These are phyloP conservation scores for Coniella vitis DNA, from an alignment of 2,329 filamentous ascomycete genomes.

Conservation along the genomic window DNA sequence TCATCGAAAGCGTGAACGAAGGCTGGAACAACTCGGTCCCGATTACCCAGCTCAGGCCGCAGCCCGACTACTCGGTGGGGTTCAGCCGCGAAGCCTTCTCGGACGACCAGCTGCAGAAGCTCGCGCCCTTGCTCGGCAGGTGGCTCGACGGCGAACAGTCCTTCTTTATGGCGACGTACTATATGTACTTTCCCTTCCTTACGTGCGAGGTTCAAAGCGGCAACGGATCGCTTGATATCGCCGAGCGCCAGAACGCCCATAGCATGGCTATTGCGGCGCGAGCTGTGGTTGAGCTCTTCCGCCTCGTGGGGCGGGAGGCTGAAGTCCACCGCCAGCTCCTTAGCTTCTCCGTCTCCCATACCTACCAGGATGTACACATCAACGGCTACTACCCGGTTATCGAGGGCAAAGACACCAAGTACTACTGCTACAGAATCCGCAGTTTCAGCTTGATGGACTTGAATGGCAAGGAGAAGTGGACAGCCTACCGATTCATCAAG, in stretches of 20 bases:
- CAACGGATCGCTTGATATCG: slow-evolving; percentile 28
- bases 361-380: slow-evolving; percentile 27
- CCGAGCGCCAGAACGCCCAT: slow-evolving; percentile 34
- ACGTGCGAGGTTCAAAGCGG: slow-evolving; percentile 41
- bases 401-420: slow-evolving; percentile 23
- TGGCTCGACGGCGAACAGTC: slow-evolving; percentile 28
- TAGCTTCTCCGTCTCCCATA: slow-evolving; percentile 35
- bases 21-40: slow-evolving; percentile 34
- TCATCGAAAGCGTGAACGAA: slow-evolving; percentile 36
- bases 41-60: slow-evolving; percentile 28
- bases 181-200: slow-evolving; percentile 44
- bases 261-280: slow-evolving; percentile 34
- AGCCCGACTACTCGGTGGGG: slow-evolving; percentile 38
- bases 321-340: slow-evolving; percentile 34
- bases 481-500: slow-evolving; percentile 28
- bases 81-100: slow-evolving; percentile 37
- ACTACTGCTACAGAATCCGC: slow-evolving; percentile 32
- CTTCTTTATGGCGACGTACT: slow-evolving; percentile 37
- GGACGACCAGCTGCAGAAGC: slow-evolving; percentile 33
- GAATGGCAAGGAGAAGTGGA: slow-evolving; percentile 30
- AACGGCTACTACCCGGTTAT: slow-evolving; percentile 35
- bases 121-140: slow-evolving; percentile 32
- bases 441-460: slow-evolving; percentile 26
- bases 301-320: slow-evolving; percentile 26
- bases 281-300: slow-evolving; percentile 33